Evolutionary conservation across 495 filamentous ascomycete species (phyloP).

Genomic region (Trichoderma reesei): DNA sequence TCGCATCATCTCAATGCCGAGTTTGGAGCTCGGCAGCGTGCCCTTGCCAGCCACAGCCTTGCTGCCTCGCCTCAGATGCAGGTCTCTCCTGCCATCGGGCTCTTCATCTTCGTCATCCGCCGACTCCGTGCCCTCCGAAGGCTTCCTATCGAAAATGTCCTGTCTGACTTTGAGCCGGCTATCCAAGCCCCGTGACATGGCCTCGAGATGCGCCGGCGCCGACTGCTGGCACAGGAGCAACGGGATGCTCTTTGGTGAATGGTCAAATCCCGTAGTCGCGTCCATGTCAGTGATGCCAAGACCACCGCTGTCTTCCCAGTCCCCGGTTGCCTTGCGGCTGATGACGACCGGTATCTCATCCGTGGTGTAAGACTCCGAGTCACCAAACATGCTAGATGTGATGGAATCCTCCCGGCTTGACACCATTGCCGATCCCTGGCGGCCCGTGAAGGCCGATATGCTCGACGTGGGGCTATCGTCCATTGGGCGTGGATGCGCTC

Average conservation of each 20-base stretch:
- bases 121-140: conserved; percentile 71
- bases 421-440: conserved; percentile 57
- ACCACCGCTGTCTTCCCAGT: conserved; percentile 59
- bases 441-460: conserved; percentile 62
- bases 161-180: conserved; percentile 60
- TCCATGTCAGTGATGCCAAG: conserved; percentile 60
- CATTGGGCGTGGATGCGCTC: conserved; percentile 23
- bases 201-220: conserved; percentile 55
- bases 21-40: conserved; percentile 55
- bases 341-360: conserved; percentile 72
- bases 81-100: conserved; percentile 51
- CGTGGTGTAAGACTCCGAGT: conserved; percentile 67
- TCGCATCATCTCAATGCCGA: conserved; percentile 91
- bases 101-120: conserved; percentile 93
- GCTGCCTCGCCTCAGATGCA: conserved; percentile 23
- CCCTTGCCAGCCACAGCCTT: conserved; percentile 25
- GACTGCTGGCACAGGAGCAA: conserved; percentile 54
- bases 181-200: conserved; percentile 62
- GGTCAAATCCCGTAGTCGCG: conserved; percentile 20
- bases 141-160: conserved; percentile 63
- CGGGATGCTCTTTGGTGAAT: conserved; percentile 32
- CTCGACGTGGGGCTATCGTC: conserved; percentile 81
- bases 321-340: conserved; percentile 55
- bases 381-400: conserved; percentile 75
- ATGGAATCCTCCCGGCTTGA: conserved; percentile 80